These are phyloP conservation scores for Cryptosporidium sp. DNA, from an alignment of 169 alveolate species.

Conservation along the genomic window DNA sequence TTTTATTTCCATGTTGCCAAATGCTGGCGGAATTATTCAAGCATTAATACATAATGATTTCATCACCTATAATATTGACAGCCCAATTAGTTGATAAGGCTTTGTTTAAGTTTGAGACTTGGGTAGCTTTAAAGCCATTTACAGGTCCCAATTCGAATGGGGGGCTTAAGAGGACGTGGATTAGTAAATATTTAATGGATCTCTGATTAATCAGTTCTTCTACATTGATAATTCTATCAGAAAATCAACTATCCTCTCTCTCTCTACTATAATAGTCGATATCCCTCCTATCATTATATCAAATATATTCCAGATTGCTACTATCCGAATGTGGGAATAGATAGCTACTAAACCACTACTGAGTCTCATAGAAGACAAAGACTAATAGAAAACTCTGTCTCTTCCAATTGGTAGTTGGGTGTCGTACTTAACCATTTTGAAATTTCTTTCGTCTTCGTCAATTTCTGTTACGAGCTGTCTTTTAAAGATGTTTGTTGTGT, in stretches of 20 bases:
- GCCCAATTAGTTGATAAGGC: background rate
- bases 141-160: background rate
- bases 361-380: background rate
- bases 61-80: constrained; percentile 7
- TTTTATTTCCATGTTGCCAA: constrained; percentile 50
- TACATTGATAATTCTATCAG: background rate
- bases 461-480: constrained; percentile 34
- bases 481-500: constrained; percentile 7
- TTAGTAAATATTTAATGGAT: background rate
- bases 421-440: constrained; percentile 27
- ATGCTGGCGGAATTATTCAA: constrained; percentile 74
- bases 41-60: constrained; percentile 68
- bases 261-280: background rate
- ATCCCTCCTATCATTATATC: background rate
- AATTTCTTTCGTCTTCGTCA: constrained; percentile 29
- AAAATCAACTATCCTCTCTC: background rate
- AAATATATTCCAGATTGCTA: background rate
- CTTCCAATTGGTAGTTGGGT: constrained; percentile 32
- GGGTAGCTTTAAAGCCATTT: background rate
- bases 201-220: background rate
- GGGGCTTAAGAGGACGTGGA: background rate
- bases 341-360: background rate
- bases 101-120: background rate
- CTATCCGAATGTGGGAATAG: background rate
- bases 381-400: constrained; percentile 9